These are phyloP conservation scores for Aspergillus quadricinctus DNA, from an alignment of 2,329 filamentous ascomycete species.

Conservation along the genomic window DNA sequence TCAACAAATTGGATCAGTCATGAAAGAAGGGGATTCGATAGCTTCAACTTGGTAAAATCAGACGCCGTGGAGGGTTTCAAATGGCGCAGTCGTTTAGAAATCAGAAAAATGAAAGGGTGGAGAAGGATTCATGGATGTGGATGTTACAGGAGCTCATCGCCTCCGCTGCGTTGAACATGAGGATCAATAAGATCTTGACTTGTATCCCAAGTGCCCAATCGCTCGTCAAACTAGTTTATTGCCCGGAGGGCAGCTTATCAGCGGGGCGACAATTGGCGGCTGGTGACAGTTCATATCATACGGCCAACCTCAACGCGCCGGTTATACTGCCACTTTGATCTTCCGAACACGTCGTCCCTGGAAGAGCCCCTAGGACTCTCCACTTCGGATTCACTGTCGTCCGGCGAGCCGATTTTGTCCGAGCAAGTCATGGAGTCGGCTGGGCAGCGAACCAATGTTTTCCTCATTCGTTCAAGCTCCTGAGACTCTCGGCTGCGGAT, in stretches of 20 bases:
- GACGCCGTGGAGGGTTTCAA: neutral
- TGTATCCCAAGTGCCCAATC: too few species aligned
- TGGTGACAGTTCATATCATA: conserved; percentile 25
- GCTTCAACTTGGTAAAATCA: too few species aligned
- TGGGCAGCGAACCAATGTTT: conserved; percentile 18
- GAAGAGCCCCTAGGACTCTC: conserved; percentile 14
- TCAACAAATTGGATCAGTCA: neutral
- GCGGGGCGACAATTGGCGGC: neutral
- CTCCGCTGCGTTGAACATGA: neutral
- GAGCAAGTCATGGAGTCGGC: conserved; percentile 11
- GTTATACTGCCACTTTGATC: conserved; percentile 23
- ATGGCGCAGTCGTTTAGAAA: neutral
- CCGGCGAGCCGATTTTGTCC: conserved; percentile 13
- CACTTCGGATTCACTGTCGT: conserved; percentile 26
- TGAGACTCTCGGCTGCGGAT: conserved; percentile 27
- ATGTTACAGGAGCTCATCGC: neutral
- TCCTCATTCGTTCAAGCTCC: conserved; percentile 27
- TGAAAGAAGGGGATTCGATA: neutral
- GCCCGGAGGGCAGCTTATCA: too few species aligned
- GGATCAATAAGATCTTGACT: too few species aligned
- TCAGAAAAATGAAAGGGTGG: neutral
- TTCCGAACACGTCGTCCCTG: conserved; percentile 21
- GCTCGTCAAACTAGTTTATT: too few species aligned
- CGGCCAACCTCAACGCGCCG: conserved; percentile 22
- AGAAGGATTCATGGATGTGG: neutral